Conservation (phyloP, 2,329 filamentous ascomycete genomes). For the Penicillium glabrum region DNA sequence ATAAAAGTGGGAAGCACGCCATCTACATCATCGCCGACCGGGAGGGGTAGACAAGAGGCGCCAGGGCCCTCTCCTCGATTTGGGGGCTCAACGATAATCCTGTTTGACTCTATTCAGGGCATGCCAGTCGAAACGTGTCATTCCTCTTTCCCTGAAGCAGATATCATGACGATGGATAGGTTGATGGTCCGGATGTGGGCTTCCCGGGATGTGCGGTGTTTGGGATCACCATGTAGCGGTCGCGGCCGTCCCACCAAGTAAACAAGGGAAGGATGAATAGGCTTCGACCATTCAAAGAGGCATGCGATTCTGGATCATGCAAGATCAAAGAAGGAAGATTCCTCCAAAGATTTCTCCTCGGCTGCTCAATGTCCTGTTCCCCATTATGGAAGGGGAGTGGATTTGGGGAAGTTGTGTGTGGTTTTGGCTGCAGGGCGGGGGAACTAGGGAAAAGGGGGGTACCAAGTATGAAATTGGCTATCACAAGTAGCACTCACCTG, state of each 20-base stretch:
- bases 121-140: conserved; percentile 1
- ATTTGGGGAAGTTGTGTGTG: conserved; percentile 11
- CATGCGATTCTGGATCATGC: conserved; percentile 4
- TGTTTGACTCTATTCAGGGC: conserved; percentile 2
- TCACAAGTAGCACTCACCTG: conserved; percentile 26
- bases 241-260: conserved; percentile 22
- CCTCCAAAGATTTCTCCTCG: neutral
- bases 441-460: conserved; percentile 1
- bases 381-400: conserved; percentile 5
- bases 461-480: conserved; percentile 7
- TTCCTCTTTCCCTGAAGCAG: neutral
- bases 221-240: conserved; percentile 20
- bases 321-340: neutral
- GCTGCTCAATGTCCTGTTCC: conserved; percentile 7
- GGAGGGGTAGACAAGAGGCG: conserved; percentile 22
- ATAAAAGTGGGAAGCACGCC: conserved; percentile 20
- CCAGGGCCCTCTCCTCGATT: conserved; percentile 2
- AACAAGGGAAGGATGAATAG: conserved; percentile 16
- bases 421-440: conserved; percentile 13
- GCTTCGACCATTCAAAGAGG: neutral
- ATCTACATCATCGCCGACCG: conserved; percentile 22
- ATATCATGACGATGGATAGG: conserved; percentile 15
- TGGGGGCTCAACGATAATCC: conserved; percentile 7
- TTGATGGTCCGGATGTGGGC: conserved; percentile 7
- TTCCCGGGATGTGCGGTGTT: conserved; percentile 11